These are phyloP conservation scores for Arachnomyces sp. DNA, from an alignment of 2,329 filamentous ascomycete genomes.

Conservation along the genomic window DNA sequence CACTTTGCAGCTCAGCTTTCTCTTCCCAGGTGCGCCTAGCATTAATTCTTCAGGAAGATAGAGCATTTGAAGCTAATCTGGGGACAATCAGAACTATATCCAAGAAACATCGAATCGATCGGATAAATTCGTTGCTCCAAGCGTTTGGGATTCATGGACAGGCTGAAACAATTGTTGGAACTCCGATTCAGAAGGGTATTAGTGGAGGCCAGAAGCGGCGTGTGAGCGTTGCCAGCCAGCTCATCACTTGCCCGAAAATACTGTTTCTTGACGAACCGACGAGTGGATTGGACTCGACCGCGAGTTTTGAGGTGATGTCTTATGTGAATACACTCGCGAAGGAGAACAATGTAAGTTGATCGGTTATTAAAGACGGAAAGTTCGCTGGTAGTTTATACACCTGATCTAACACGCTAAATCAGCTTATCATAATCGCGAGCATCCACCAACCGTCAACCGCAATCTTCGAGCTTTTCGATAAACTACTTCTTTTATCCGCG, in stretches of 20 bases:
- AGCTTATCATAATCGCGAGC: slow-evolving; percentile 70
- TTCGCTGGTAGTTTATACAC: too few relatives aligned
- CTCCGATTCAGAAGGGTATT: slow-evolving; percentile 72
- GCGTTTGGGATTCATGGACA: slow-evolving; percentile 67
- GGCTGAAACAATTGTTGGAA: slow-evolving; percentile 65
- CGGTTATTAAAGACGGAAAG: slow-evolving; percentile 1
- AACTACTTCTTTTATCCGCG: slow-evolving; percentile 62
- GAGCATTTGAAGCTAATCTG: background rate
- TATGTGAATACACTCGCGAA: slow-evolving; percentile 61
- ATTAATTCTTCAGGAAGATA: background rate
- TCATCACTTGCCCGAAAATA: slow-evolving; percentile 73
- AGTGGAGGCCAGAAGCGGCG: slow-evolving; percentile 79
- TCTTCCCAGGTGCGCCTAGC: slow-evolving; percentile 41
- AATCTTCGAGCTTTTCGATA: slow-evolving; percentile 74
- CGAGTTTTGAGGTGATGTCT: slow-evolving; percentile 66
- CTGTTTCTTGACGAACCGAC: slow-evolving; percentile 80
- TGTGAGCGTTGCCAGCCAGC: slow-evolving; percentile 68
- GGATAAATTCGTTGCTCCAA: slow-evolving; percentile 58
- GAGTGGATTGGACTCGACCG: slow-evolving; percentile 70
- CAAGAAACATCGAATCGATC: slow-evolving; percentile 51
- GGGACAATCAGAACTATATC: slow-evolving; percentile 34
- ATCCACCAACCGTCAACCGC: slow-evolving; percentile 80
- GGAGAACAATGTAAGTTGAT: slow-evolving; percentile 50
- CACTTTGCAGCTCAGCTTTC: slow-evolving; percentile 66
- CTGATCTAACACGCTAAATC: slow-evolving; percentile 3